Base-by-base conservation (phyloP, 2,329 filamentous ascomycete species). In the Colletotrichum liriopes region DNA sequence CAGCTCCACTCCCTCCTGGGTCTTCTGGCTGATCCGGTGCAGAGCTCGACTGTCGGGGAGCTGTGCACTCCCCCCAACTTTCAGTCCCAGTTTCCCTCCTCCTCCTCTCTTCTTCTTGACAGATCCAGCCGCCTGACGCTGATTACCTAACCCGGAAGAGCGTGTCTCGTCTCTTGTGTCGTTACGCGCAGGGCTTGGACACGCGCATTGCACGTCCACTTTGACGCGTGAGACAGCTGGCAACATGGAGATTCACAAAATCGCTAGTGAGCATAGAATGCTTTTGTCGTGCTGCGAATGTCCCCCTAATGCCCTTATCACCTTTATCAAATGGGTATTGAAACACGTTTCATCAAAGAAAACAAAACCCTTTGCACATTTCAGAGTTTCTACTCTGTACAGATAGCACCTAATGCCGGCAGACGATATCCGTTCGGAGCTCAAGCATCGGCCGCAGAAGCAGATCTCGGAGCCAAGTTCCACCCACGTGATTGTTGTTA, bases 61-160 rank as follows among this genome's bases (percentile, higher is more conserved):
- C 80, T 73, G 58, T 67, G 67, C 75, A 74, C 78, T 76, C 79
- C 79, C 79, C 75, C 71, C 71, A 74, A 67, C 72, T 75, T 75
- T 58, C 43, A 71, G 58, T 71, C 76, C 78, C 75, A 68, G 74
- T 75, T 78, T 39, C 70, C 77, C 78, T 76, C 60, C 77, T 26
- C 23, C 29, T 79, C 75, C 78, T 80, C 76, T 77, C 76, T 65
- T 63, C 61, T 71, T 59, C 41, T 65, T 54, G 29, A 32, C 32
- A 26, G 35, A 41, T n/a, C 5, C 45, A 18, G 29, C 4, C 29
- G 35, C 32, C n/a, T 12, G 9, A 52, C 16, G 8, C 20, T 52
- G 60, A 63, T 63, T 63, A 63, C 29, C 47, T 63, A 63, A 63
- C 52, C 45, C 16, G 1, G n/a, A 52, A 52, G 37, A 20, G 16